These are phyloP conservation scores for Geum urbanum DNA, from an alignment of 306 rosid species.

Conservation along the genomic window DNA sequence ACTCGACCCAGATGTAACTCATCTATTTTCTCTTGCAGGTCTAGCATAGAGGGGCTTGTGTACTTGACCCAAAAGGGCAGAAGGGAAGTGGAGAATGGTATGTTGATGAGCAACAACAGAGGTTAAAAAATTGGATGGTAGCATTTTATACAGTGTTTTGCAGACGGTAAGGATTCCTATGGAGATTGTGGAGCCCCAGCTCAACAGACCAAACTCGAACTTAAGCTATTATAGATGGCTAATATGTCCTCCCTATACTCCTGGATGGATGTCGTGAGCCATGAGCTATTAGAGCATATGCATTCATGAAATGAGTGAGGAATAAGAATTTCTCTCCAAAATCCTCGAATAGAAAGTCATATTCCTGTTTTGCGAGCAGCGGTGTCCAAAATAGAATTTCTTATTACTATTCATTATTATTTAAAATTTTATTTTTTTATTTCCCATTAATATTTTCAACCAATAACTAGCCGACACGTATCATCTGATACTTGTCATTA, in stretches of 20 bases:
- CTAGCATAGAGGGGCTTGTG: conserved; percentile 88
- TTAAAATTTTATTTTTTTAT: too few relatives aligned
- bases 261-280: neutral
- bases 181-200: conserved; percentile 98
- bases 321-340: too few relatives aligned
- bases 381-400: too few relatives aligned
- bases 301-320: too few relatives aligned
- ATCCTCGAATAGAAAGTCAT: too few relatives aligned
- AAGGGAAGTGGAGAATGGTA: conserved; percentile 86
- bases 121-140: conserved; percentile 83
- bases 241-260: neutral
- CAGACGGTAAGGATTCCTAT: conserved; percentile 65
- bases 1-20: too few relatives aligned
- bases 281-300: neutral
- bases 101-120: conserved; percentile 79
- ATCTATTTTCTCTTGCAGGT: conserved; percentile 43
- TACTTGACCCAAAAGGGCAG: conserved; percentile 62
- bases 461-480: too few relatives aligned
- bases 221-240: conserved; percentile 46
- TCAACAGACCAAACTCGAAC: conserved; percentile 88
- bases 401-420: too few relatives aligned
- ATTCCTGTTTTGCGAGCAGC: too few relatives aligned
- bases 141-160: conserved; percentile 58
- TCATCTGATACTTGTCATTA: too few relatives aligned
- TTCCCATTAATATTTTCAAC: too few relatives aligned